Evolutionary conservation across 306 rosid genomes (phyloP), one percentile per base, ranked within the genome.

Genomic region (Lathyrus oleraceus): DNA sequence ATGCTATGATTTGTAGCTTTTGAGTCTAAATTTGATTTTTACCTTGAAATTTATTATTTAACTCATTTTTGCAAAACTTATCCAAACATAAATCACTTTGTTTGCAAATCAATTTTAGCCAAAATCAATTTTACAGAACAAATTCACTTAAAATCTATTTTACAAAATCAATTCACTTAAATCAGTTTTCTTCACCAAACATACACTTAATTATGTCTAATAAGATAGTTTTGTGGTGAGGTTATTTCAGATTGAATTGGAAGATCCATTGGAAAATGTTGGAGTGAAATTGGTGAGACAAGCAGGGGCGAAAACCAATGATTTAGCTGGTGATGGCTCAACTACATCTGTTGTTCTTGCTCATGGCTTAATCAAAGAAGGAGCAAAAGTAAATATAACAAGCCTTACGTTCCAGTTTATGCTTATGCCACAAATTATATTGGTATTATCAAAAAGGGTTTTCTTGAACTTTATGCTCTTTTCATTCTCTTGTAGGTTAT

Each of bases 231-330:
- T 19, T 59, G 11, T 65, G 52, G 9, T 14, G 44, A 27, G 36
- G 61, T 71, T 65, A 10, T 66, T 65, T 61, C 69, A 90, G 98
- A 88, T 93, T 65, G 97, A 93, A 75, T 76, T 93, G 85, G 98
- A 93, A 71, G 98, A 90, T 71, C 87, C 96, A 9, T 78, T 90
- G 81, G 97, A 90, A 87, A 93, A 93, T 75, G 90, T 93, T 73
- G 97, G 97, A 69, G 96, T 93, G 53, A 93, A 93, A 81, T 77
- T 90, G 90, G 90, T 90, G 66, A 93, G 98, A 73, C 98, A 93
- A 84, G 98, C 98, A 57, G 97, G 97, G 35, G 98, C 97, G 3
- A 93, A 83, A 80, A 93, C 97, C 49, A 93, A 93, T 87, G 91
- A 88, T 49, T 84, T 84, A 68, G 98, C 96, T 20, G 98, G 97